These are phyloP conservation scores for Zymoseptoria crescenta DNA, from an alignment of 2,329 filamentous ascomycete genomes.

Conservation along the genomic window DNA sequence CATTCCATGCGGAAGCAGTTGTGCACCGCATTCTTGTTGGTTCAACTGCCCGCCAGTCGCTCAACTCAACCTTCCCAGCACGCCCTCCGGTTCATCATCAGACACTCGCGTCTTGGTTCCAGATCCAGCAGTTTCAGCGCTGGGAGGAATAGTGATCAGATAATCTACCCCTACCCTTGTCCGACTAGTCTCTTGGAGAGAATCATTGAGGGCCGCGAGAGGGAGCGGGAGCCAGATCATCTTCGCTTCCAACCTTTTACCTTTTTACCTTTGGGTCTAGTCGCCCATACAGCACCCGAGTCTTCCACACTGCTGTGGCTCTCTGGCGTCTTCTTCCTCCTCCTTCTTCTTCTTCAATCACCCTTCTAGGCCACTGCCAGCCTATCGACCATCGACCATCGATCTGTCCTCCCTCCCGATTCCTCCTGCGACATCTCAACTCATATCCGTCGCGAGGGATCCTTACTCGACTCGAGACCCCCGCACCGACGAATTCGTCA, in stretches of 20 bases:
- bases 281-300: not conserved
- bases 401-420: too few species aligned
- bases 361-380: constrained; percentile 8
- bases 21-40: not conserved
- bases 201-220: not conserved
- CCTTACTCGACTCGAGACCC: not conserved
- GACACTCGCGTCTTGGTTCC: too few species aligned
- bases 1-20: not conserved
- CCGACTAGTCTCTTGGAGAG: not conserved
- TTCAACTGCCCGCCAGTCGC: not conserved
- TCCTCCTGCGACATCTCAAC: not conserved
- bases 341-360: not conserved
- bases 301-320: not conserved
- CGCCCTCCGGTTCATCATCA: not conserved
- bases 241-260: not conserved
- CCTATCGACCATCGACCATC: constrained; percentile 1
- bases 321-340: not conserved
- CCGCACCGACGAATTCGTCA: not conserved
- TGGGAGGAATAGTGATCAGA: not conserved
- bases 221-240: not conserved
- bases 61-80: not conserved
- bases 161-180: not conserved
- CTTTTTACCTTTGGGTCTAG: not conserved
- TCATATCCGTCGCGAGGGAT: not conserved
- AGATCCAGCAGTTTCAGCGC: too few species aligned